Evolutionary conservation across 2,329 filamentous ascomycete genomes (phyloP).

Genomic region (Thermoascus crustaceus): DNA sequence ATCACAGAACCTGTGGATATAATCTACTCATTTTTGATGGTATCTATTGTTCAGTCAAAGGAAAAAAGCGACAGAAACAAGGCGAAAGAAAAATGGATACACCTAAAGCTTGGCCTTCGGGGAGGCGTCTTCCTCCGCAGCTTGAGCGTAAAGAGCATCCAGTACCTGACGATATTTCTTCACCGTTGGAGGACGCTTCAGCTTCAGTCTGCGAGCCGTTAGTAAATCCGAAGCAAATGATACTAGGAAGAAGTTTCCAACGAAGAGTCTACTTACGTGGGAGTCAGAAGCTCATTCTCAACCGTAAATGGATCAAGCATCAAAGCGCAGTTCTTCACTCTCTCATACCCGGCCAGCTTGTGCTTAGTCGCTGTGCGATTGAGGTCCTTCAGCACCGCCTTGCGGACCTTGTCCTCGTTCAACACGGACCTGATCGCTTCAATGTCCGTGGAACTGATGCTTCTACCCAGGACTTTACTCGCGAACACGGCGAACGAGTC

Average conservation of each 20-base stretch:
- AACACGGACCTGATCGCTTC: constrained; percentile 60
- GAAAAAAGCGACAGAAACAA: constrained; percentile 1
- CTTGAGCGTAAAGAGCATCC: constrained; percentile 55
- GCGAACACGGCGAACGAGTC: constrained; percentile 75
- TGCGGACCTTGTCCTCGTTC: constrained; percentile 60
- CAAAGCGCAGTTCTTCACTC: constrained; percentile 64
- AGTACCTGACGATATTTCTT: constrained; percentile 53
- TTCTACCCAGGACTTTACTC: constrained; percentile 63
- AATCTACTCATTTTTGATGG: no score
- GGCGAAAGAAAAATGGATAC: constrained; percentile 1
- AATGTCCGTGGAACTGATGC: constrained; percentile 56
- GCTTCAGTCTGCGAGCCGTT: constrained; percentile 49
- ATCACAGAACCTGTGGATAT: no score
- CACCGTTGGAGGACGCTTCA: constrained; percentile 61
- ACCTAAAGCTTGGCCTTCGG: constrained; percentile 34
- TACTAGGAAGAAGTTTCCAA: no score
- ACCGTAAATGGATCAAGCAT: constrained; percentile 85
- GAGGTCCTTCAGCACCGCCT: constrained; percentile 68
- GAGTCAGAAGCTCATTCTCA: constrained; percentile 70
- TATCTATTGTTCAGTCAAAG: constrained; percentile 7
- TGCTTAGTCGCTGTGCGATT: constrained; percentile 69
- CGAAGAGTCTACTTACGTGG: constrained; percentile 34
- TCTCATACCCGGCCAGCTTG: constrained; percentile 90
- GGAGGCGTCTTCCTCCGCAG: constrained; percentile 29
- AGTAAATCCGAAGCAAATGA: constrained; percentile 38